phyloP scores from a whole-genome alignment of 345 rosid genomes.

The thale cress (Arabidopsis thaliana) region TAIR10.1 NC_003070.9:25563501-25564000 shows the following conservation, averaged over 20 bases:
- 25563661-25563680: conserved; percentile 80
- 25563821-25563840: conserved; percentile 80
- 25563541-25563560: background rate
- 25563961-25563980: conserved; percentile 34
- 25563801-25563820: conserved; percentile 89
- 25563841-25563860: conserved; percentile 92
- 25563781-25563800: conserved; percentile 93
- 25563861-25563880: conserved; percentile 94
- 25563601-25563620: conserved; percentile 51
- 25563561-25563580: background rate
- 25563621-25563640: conserved; percentile 45
- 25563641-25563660: conserved; percentile 56
- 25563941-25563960: conserved; percentile 3
- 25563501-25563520: conserved; percentile 18
- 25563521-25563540: background rate
- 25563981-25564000: conserved; percentile 27
- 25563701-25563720: conserved; percentile 98
- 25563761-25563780: conserved; percentile 82
- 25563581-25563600: conserved; percentile 32
- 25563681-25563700: conserved; percentile 90
- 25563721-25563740: conserved; percentile 83
- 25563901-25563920: conserved; percentile 40
- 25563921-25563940: conserved; percentile 35
- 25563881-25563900: conserved; percentile 71
- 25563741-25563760: conserved; percentile 87